Base-by-base conservation (phyloP, 164 flowering plant species). In the Amborella trichopoda region DNA sequence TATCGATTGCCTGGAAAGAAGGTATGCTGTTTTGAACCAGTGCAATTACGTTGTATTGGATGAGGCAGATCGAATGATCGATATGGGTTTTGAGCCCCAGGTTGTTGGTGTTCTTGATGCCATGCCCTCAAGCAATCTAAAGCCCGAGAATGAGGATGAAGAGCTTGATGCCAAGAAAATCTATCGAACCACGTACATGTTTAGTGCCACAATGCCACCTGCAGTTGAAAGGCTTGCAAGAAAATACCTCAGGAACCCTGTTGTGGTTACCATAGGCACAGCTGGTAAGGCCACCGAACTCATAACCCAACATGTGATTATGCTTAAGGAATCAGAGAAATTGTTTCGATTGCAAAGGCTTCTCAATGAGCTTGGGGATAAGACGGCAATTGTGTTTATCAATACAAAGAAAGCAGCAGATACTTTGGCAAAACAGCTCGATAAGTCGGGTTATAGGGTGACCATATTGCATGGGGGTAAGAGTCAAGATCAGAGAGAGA, bases 51-150 rank as follows among this genome's bases (percentile, higher is more conserved):
- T 87, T 36, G 94, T 87, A 53, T 86, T 87, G 54, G 94, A 87
- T 59, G 96, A 87, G 66, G 96, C 94, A 45, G 96, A 87, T 63
- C 46, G 94, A 16, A 87, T 81, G 94, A 83, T 87, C n/a, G 91
- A 88, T 45, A 87, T 83, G 96, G 94, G 94, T 50, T 87, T 87
- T 30, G 90, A 83, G 70, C 90, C 90, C 0, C 94, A 88, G 45
- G 97, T 88, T 27, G 69, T 78, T 41, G 91, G 89, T 12, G 93
- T 88, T 1, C 49, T 88, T 51, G 97, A 84, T 56, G 93, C 93
- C 17, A 85, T 80, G 95, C 94, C 93, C 22, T 88, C 96, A 0
- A 88, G 91, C 54, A 88, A 83, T 67, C 37, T 86, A 55, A 86
- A 86, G 44, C 96, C 96, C 0, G 94, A 87, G 63, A 87, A 87